Conservation (phyloP, 2,329 filamentous ascomycete species). For the Juglanconis oblonga region DNA sequence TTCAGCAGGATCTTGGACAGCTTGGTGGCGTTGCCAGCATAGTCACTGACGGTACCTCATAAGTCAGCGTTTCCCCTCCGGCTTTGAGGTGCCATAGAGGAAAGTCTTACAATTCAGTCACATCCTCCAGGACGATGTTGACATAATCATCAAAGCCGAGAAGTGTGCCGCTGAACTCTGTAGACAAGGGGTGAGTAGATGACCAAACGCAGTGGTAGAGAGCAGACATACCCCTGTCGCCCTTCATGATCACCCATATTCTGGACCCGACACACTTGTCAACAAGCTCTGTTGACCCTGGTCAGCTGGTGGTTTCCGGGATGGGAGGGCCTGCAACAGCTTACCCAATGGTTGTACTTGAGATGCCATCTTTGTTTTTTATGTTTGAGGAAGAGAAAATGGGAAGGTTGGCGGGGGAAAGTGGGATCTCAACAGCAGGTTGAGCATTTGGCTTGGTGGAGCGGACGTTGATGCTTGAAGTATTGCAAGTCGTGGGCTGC, state of each 20-base stretch:
- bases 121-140: slow-evolving; percentile 98
- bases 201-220: background rate
- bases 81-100: background rate
- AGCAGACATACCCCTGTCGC: slow-evolving; percentile 77
- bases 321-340: slow-evolving; percentile 19
- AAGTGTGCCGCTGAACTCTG: slow-evolving; percentile 93
- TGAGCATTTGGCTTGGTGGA: background rate
- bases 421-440: background rate
- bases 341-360: slow-evolving; percentile 71
- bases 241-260: slow-evolving; percentile 99
- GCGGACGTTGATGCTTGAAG: background rate
- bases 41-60: slow-evolving; percentile 64
- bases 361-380: slow-evolving; percentile 56
- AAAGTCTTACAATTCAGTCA: slow-evolving; percentile 81
- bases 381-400: background rate
- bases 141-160: slow-evolving; percentile 99
- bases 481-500: background rate
- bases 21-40: slow-evolving; percentile 82
- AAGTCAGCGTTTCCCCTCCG: background rate
- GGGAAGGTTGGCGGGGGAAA: background rate
- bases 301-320: slow-evolving; percentile 1
- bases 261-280: slow-evolving; percentile 97
- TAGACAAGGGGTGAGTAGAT: slow-evolving; percentile 11
- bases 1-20: slow-evolving; percentile 93
- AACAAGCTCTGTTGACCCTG: slow-evolving; percentile 71